Conservation (phyloP, 805 yeast genomes). For the Sugiyamaella americana region DNA sequence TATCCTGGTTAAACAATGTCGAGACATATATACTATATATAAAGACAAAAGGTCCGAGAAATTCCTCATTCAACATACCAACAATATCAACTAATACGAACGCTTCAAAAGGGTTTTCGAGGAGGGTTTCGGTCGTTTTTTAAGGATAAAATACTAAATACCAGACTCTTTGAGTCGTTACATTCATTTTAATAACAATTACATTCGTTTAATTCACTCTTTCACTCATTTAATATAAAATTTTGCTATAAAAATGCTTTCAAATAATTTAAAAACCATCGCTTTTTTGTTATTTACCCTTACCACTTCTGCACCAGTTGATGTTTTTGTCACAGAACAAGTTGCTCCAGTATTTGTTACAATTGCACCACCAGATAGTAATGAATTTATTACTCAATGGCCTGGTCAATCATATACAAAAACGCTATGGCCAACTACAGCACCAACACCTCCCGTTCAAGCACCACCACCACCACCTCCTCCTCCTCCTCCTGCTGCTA, state of each 20-base stretch:
- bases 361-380: conserved; percentile 12
- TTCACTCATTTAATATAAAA: not conserved
- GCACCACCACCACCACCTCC: conserved; percentile 17
- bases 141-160: too few relatives aligned
- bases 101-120: not conserved
- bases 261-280: too few relatives aligned
- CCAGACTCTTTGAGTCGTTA: not conserved
- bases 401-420: conserved; percentile 9
- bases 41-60: too few relatives aligned
- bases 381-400: conserved; percentile 4
- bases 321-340: conserved; percentile 20
- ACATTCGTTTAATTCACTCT: not conserved
- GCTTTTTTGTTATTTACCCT: conserved; percentile 1
- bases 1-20: too few relatives aligned
- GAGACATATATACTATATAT: too few relatives aligned
- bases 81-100: too few relatives aligned
- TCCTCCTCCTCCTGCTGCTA: conserved; percentile 7
- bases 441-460: conserved; percentile 14
- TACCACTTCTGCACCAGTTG: conserved; percentile 6
- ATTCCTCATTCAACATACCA: too few relatives aligned
- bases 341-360: conserved; percentile 22
- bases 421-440: conserved; percentile 21
- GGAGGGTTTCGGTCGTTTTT: not conserved
- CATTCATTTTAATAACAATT: not conserved
- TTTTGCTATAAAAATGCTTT: not conserved